These are phyloP conservation scores for Trichothecium roseum DNA, from an alignment of 2,329 filamentous ascomycete genomes.

Conservation along the genomic window DNA sequence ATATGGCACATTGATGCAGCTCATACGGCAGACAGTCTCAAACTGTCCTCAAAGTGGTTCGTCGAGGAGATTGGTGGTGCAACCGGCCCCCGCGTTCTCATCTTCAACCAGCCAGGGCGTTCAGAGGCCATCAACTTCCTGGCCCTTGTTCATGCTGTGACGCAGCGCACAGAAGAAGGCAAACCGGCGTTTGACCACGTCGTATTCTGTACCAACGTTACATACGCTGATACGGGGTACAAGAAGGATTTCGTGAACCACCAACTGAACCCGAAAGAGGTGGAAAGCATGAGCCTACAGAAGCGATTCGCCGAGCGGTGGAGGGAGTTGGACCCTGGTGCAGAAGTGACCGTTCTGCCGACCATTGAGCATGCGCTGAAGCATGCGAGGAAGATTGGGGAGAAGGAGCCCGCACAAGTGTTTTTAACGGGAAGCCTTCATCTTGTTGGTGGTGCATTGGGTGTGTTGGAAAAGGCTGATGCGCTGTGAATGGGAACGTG, in stretches of 20 bases:
- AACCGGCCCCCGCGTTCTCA: conserved; percentile 41
- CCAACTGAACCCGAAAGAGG: conserved; percentile 39
- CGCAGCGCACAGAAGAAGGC: conserved; percentile 15
- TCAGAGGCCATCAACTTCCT: conserved; percentile 44
- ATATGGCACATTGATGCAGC: conserved; percentile 89
- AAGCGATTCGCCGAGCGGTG: conserved; percentile 42
- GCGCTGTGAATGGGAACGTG: conserved; percentile 19
- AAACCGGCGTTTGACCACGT: conserved; percentile 53
- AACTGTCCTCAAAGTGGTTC: conserved; percentile 77
- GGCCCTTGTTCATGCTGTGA: conserved; percentile 29
- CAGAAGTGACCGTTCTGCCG: conserved; percentile 34
- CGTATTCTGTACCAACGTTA: conserved; percentile 74
- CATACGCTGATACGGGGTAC: conserved; percentile 38
- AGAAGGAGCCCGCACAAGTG: conserved; percentile 25
- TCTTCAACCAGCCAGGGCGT: conserved; percentile 79
- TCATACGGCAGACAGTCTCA: conserved; percentile 84
- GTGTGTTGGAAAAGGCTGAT: conserved; percentile 36
- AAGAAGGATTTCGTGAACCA: conserved; percentile 48
- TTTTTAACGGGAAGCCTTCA: conserved; percentile 55
- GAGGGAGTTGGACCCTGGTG: conserved; percentile 33
- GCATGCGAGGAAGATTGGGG: conserved; percentile 26
- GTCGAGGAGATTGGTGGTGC: conserved; percentile 34
- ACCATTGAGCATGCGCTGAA: conserved; percentile 47
- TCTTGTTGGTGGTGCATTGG: conserved; percentile 45
- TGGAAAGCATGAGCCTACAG: conserved; percentile 41